These are phyloP conservation scores for Silene vulgaris DNA, from an alignment of 179 eudicot species.

Conservation along the genomic window DNA sequence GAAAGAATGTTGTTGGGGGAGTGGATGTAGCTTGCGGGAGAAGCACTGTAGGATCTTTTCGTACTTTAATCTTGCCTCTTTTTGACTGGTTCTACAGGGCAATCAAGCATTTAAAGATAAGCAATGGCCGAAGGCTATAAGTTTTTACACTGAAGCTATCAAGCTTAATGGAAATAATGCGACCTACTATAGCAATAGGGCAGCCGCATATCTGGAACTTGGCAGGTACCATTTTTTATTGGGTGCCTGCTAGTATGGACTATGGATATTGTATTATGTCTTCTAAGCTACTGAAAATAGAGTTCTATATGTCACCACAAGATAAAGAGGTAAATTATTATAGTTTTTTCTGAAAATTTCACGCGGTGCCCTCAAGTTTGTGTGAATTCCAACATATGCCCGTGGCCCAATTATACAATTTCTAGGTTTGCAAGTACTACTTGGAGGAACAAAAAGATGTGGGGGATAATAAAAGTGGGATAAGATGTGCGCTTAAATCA, in stretches of 20 bases:
- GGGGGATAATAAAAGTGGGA: too few relatives aligned
- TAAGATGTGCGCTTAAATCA: too few relatives aligned
- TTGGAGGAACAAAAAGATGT: neutral
- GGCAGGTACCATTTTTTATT: constrained; percentile 43
- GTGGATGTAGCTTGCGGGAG: neutral
- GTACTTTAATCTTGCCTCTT: constrained; percentile 4
- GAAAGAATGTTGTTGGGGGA: neutral
- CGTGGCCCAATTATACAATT: neutral
- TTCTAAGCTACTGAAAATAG: neutral
- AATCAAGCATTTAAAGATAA: constrained; percentile 87
- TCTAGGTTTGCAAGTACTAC: neutral
- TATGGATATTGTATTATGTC: neutral
- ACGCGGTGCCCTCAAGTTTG: neutral
- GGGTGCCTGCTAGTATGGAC: neutral
- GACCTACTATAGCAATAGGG: constrained; percentile 80
- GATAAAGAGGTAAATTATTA: neutral
- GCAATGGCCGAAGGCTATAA: constrained; percentile 75
- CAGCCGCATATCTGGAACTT: constrained; percentile 76
- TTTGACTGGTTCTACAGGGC: constrained; percentile 40
- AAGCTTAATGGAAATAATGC: constrained; percentile 67
- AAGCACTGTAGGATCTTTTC: neutral
- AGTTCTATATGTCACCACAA: neutral
- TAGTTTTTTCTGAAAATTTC: neutral
- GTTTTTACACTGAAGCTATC: constrained; percentile 77
- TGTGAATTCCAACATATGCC: neutral